A percentile compares a stretch with the other conserved stretches of the same genome.
Conservation (phyloP, 768 basidiomycete genomes). For the Holtermanniella nyarrowii region DNA sequence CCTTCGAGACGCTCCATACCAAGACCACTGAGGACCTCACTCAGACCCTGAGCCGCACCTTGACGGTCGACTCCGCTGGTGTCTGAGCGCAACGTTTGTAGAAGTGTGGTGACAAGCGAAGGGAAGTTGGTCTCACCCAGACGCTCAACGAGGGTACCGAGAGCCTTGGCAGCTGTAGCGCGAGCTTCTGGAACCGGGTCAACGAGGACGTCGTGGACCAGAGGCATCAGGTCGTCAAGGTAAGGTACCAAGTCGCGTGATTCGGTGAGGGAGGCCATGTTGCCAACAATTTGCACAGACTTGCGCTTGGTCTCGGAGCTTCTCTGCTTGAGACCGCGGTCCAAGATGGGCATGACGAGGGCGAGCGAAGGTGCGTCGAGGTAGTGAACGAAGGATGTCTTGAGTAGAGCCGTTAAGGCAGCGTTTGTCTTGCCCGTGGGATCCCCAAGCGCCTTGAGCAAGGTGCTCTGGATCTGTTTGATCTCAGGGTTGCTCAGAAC, state of each 20-base stretch:
- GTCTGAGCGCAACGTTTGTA: constrained; percentile 81
- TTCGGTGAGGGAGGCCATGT: constrained; percentile 50
- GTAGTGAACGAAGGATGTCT: constrained; percentile 94
- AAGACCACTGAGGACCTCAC: constrained; percentile 85
- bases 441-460: constrained; percentile 91
- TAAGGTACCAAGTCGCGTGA: constrained; percentile 80
- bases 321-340: constrained; percentile 81
- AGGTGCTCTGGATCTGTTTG: constrained; percentile 71
- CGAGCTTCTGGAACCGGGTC: constrained; percentile 97
- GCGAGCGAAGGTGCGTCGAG: constrained; percentile 95
- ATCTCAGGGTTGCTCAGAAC: constrained; percentile 98
- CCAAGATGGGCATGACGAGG: constrained; percentile 85
- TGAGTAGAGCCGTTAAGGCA: constrained; percentile 73
- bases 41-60: constrained; percentile 93
- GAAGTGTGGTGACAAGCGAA: constrained; percentile 77
- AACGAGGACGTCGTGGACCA: constrained; percentile 83
- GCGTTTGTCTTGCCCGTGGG: constrained; percentile 72
- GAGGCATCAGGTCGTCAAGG: constrained; percentile 71
- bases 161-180: constrained; percentile 90
- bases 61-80: constrained; percentile 92
- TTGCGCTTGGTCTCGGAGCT: constrained; percentile 91
- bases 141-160: constrained; percentile 93
- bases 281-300: constrained; percentile 95
- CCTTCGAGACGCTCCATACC: constrained; percentile 95
- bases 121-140: constrained; percentile 92